A percentile compares a stretch with the other conserved stretches of the same genome.
Evolutionary conservation across 441 rosid genomes (phyloP).

Genomic region (Erodium moschatum): DNA sequence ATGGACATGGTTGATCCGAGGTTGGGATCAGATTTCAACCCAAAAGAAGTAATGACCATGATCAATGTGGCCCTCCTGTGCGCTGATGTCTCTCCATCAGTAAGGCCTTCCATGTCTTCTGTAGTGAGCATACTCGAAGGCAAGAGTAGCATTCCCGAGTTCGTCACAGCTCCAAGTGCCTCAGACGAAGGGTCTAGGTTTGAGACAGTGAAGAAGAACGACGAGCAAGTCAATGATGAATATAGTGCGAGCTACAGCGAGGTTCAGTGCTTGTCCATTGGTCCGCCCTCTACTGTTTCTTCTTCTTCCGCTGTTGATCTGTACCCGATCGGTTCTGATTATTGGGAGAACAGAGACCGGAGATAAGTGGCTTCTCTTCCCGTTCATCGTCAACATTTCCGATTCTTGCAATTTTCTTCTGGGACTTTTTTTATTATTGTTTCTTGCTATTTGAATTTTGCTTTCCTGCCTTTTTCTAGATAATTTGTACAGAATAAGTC

Average conservation of each 20-base stretch:
- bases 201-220: conserved; percentile 36
- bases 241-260: background rate
- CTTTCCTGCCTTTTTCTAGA: too few species aligned
- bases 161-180: conserved; percentile 21
- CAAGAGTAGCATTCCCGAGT: conserved; percentile 25
- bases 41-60: conserved; percentile 42
- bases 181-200: conserved; percentile 21
- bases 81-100: conserved; percentile 34
- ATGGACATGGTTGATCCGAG: conserved; percentile 43
- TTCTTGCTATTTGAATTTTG: too few species aligned
- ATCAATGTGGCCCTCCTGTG: conserved; percentile 49
- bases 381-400: background rate
- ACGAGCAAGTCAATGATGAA: background rate
- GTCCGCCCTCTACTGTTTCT: conserved; percentile 21
- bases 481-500: too few species aligned
- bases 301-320: conserved; percentile 39
- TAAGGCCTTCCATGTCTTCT: conserved; percentile 55
- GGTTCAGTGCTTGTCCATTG: conserved; percentile 16
- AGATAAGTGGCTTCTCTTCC: background rate
- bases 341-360: conserved; percentile 21
- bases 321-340: conserved; percentile 28
- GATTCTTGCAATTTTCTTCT: too few species aligned
- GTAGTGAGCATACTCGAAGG: conserved; percentile 75
- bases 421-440: too few species aligned
- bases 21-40: conserved; percentile 37